Base-by-base conservation (phyloP, 192 early-diverging fungal species). In the Phlyctochytrium arcticum region DNA sequence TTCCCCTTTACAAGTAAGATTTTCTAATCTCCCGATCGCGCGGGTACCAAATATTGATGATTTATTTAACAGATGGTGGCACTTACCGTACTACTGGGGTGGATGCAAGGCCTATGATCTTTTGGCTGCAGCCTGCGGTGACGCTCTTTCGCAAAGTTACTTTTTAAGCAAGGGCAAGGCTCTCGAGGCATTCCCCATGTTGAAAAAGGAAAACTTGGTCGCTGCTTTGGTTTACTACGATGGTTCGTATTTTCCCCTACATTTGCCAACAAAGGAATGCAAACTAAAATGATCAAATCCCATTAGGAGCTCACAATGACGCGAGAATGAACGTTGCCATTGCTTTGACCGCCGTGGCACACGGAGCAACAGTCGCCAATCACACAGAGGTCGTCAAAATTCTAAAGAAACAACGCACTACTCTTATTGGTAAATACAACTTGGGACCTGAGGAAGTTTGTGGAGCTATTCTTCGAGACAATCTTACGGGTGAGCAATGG, bases 181-280 rank as follows among this genome's bases (percentile, higher is more conserved):
- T 0, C 72, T 96, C 53, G 95, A 98, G 73, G 91, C 86, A 36
- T 98, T 98, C 74, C 95, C 95, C 3, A 95, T 95, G 94, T 80
- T 98, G 39, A 90, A 91, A 66, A 81, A 83, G 51, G 90, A 95
- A 35, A 79, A 83, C 19, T 73, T 98, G 46, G 91, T 92, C 7
- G 95, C 93, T n/a, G 93, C 94, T 17, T 75, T 98, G 65, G 90
- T 98, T 24, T 98, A 96, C 70, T 98, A 94, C 76, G 95, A 98
- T 73, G 95, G 90, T 84, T 65, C 50, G n/a, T 53, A 10, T 0
- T 10, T 29, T 55, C 1, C 6, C 32, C 6, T 10, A 31, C 57
- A 35, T 48, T 44, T 64, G 32, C 31, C 9, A n/a, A 9, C 39
- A n/a, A 42, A 42, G 39, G 39, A 9, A 42, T 42, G n/a, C 9